Evolutionary conservation across 805 yeast species (phyloP), one percentile per base, ranked within the genome.

Genomic region (Hanseniaspora valbyensis): DNA sequence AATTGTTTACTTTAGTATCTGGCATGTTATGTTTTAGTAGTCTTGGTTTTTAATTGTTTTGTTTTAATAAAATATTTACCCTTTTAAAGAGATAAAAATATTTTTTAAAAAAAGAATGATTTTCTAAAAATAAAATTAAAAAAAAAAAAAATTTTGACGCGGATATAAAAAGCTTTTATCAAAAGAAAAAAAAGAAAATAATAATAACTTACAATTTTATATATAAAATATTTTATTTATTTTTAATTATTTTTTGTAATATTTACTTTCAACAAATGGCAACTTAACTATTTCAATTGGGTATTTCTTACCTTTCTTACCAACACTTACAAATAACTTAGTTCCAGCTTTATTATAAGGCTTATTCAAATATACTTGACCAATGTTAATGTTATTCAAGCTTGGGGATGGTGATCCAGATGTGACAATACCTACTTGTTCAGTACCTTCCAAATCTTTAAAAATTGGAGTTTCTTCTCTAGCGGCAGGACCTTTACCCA

Each of bases 401-500:
- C 69, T 86, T 71, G 72, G 97, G 63, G 76, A 80, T 62, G 74
- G 73, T 61, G 76, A 69, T 10, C 85, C 85, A 1, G 81, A 76
- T 2, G 83, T 78, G 7, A 68, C 80, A 54, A 53, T 62, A 56
- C 66, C 73, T 52, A 62, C 83, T 74, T 42, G 81, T 73, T 62
- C 78, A 32, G 71, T 70, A 28, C 71, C 68, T 21, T 80, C 80
- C 25, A 74, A 77, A 25, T 48, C 51, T 19, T 39, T 32, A 56
- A 73, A 81, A 13, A 90, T 75, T 58, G 77, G 77, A 57, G 77
- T 71, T 9, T 84, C 87, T 24, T 81, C 82, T 66, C 98, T 79
- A 29, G 97, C 96, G 1, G 98, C 87, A 10, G 97, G 96, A 1
- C 97, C 96, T 56, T 73, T 74, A 7, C 81, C 77, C 12, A 67